These are phyloP conservation scores for Trichoderma sp. DNA, from an alignment of 2,329 filamentous ascomycete species.

Conservation along the genomic window DNA sequence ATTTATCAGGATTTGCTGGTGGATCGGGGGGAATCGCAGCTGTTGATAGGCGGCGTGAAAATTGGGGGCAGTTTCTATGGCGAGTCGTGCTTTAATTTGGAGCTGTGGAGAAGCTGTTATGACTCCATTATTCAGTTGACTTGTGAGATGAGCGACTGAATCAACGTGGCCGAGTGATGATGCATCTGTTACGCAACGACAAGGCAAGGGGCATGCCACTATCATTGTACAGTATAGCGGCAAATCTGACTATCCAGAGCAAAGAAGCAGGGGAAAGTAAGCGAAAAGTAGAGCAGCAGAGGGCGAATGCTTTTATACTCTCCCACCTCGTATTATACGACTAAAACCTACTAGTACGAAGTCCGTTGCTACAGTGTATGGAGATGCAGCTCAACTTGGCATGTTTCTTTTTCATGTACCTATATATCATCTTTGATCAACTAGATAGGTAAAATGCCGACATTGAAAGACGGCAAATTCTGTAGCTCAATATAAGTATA, in stretches of 20 bases:
- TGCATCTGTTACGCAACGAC: neutral
- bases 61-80: neutral
- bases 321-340: neutral
- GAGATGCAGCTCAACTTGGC: too few relatives aligned
- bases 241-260: neutral
- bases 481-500: too few relatives aligned
- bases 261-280: neutral
- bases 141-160: neutral
- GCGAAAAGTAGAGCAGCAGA: neutral
- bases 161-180: neutral
- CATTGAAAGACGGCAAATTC: neutral
- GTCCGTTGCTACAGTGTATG: too few relatives aligned
- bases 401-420: too few relatives aligned
- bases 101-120: neutral
- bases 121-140: neutral
- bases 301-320: neutral
- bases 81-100: neutral
- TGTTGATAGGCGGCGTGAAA: neutral
- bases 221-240: neutral
- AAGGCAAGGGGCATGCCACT: neutral
- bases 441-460: too few relatives aligned
- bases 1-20: constrained; percentile 14
- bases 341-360: too few relatives aligned
- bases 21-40: neutral
- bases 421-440: too few relatives aligned